phyloP scores from a whole-genome alignment of 805 yeast genomes.

The Saccharomycopsis sp. region DNA sequence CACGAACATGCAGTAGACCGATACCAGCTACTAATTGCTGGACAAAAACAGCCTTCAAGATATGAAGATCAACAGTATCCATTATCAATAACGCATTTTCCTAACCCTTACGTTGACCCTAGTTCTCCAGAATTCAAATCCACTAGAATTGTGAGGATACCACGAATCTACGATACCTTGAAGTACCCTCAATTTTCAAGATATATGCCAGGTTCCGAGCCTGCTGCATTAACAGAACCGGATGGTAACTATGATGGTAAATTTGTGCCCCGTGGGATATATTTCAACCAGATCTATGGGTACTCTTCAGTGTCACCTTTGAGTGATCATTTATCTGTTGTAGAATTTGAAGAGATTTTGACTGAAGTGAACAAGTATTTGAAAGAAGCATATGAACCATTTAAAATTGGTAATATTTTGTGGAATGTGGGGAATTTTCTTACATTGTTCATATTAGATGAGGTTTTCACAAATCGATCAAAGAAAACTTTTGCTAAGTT shows the following conservation, averaged over 20 bases:
- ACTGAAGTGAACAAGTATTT: conserved; percentile 37
- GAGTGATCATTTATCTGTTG: conserved; percentile 29
- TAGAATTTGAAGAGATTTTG: conserved; percentile 39
- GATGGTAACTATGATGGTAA: conserved; percentile 14
- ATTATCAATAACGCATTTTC: conserved; percentile 58
- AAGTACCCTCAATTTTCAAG: conserved; percentile 50
- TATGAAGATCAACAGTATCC: conserved; percentile 28
- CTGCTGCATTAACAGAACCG: conserved; percentile 44
- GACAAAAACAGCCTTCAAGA: conserved; percentile 16
- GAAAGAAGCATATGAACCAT: conserved; percentile 34
- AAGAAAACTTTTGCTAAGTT: conserved; percentile 32
- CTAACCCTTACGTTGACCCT: conserved; percentile 42
- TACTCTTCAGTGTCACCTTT: conserved; percentile 47
- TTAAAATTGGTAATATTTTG: conserved; percentile 33
- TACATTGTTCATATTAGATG: conserved; percentile 36
- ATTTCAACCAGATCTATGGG: conserved; percentile 43
- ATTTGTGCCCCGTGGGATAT: conserved; percentile 35
- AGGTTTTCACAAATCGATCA: conserved; percentile 13
- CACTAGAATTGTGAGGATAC: conserved; percentile 61
- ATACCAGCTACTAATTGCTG: conserved; percentile 27
- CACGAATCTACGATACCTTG: conserved; percentile 38
- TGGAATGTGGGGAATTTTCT: conserved; percentile 33
- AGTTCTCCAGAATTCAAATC: conserved; percentile 26
- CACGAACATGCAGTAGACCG: conserved; percentile 49
- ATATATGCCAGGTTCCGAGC: conserved; percentile 52